Evolutionary conservation across 1,284 basidiomycete species (phyloP).

Genomic region (Farysia itapuensis): DNA sequence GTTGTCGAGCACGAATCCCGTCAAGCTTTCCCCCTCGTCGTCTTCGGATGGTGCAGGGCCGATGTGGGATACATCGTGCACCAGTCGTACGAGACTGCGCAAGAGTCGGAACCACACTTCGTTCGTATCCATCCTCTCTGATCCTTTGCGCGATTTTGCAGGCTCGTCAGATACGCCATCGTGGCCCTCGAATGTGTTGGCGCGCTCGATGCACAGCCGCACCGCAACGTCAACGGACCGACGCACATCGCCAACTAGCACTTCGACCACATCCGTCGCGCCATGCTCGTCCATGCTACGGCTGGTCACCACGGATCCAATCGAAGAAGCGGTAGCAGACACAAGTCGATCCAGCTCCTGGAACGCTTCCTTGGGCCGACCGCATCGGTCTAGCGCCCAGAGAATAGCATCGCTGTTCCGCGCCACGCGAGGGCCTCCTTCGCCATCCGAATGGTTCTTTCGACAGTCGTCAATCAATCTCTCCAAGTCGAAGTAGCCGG

Average conservation of each 20-base stretch:
- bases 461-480: constrained; percentile 71
- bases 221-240: constrained; percentile 34
- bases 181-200: constrained; percentile 22
- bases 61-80: constrained; percentile 64
- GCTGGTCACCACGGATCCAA: background rate
- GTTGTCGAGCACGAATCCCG: constrained; percentile 5
- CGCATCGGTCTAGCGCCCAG: constrained; percentile 75
- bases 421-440: constrained; percentile 15
- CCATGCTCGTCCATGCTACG: background rate
- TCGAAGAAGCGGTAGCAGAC: constrained; percentile 42
- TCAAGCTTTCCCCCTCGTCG: background rate
- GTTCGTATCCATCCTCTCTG: constrained; percentile 65
- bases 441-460: constrained; percentile 55
- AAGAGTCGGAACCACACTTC: constrained; percentile 89
- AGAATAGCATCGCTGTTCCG: constrained; percentile 75
- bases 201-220: constrained; percentile 29
- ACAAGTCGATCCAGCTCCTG: constrained; percentile 36
- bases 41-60: background rate
- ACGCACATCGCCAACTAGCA: constrained; percentile 17
- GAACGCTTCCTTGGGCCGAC: constrained; percentile 66
- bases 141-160: background rate
- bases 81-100: constrained; percentile 75
- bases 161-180: constrained; percentile 31
- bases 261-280: background rate
- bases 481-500: constrained; percentile 67